Evolutionary conservation across 2,329 filamentous ascomycete species (phyloP).

Genomic region (Pyrenophora teres): DNA sequence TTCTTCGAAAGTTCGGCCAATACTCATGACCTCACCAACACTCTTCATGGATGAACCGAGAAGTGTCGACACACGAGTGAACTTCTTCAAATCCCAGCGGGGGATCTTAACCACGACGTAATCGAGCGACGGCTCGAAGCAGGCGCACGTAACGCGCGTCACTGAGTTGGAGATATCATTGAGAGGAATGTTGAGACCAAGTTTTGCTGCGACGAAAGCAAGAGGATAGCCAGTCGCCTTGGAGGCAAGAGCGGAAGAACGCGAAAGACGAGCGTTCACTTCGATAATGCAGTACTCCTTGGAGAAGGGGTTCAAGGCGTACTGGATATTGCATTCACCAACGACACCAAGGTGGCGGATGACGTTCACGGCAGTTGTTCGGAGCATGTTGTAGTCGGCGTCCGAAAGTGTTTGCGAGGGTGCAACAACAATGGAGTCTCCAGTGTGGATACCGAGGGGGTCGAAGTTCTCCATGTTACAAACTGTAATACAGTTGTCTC

Average conservation of each 20-base stretch:
- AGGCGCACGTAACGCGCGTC: conserved; percentile 92
- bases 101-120: conserved; percentile 99
- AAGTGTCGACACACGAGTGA: conserved; percentile 92
- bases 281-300: conserved; percentile 99
- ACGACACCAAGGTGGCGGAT: conserved; percentile 97
- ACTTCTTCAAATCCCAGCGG: conserved; percentile 98
- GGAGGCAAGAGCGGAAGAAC: conserved; percentile 92
- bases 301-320: conserved; percentile 93
- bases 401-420: conserved; percentile 96
- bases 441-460: conserved; percentile 95
- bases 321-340: conserved; percentile 99
- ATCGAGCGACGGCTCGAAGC: conserved; percentile 97
- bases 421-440: conserved; percentile 96
- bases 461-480: conserved; percentile 99
- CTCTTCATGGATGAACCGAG: conserved; percentile 99
- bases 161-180: conserved; percentile 97
- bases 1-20: conserved; percentile 95
- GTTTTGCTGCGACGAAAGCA: conserved; percentile 94
- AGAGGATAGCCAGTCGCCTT: conserved; percentile 97
- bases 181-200: conserved; percentile 90
- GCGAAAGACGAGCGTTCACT: conserved; percentile 93
- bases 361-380: conserved; percentile 94
- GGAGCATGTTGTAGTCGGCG: conserved; percentile 98
- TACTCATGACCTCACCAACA: conserved; percentile 98
- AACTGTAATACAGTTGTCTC: conserved; percentile 98